phyloP scores from a whole-genome alignment of 805 yeast species.

The Nadsonia fulvescens region DNA sequence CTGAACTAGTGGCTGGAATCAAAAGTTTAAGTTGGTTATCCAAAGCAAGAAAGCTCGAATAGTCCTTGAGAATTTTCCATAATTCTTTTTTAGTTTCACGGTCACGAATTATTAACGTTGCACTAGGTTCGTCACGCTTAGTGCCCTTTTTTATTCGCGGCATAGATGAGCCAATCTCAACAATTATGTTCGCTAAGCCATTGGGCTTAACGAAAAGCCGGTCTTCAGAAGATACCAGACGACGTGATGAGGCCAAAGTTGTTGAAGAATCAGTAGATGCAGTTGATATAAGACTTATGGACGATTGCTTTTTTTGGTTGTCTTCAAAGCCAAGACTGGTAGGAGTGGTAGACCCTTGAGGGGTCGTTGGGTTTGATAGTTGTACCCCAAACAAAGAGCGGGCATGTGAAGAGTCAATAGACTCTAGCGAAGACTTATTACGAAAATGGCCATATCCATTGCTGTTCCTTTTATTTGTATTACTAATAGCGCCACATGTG shows the following conservation, averaged over 20 bases:
- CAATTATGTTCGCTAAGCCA: constrained; percentile 12
- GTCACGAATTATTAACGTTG: constrained; percentile 47
- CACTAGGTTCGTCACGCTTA: constrained; percentile 36
- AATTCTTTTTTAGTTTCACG: constrained; percentile 43
- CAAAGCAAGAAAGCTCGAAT: constrained; percentile 39
- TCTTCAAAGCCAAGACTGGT: constrained; percentile 1
- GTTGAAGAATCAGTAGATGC: constrained; percentile 2
- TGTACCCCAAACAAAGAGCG: background rate
- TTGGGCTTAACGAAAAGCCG: constrained; percentile 13
- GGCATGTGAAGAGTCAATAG: background rate
- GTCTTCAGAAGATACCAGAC: constrained; percentile 1
- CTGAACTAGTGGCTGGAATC: too few relatives aligned
- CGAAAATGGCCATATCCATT: too few relatives aligned
- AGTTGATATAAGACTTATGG: constrained; percentile 2
- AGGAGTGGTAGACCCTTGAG: background rate
- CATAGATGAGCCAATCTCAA: constrained; percentile 14
- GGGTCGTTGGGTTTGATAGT: constrained; percentile 1
- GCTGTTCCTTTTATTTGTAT: too few relatives aligned
- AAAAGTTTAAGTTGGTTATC: constrained; percentile 40
- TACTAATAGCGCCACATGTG: too few relatives aligned
- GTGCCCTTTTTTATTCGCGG: constrained; percentile 21
- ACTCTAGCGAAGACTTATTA: too few relatives aligned
- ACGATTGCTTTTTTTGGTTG: constrained; percentile 1
- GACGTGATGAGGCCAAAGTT: background rate
- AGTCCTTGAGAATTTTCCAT: constrained; percentile 56